Conservation (phyloP, 768 basidiomycete species). For the Mycena haematopus region DNA sequence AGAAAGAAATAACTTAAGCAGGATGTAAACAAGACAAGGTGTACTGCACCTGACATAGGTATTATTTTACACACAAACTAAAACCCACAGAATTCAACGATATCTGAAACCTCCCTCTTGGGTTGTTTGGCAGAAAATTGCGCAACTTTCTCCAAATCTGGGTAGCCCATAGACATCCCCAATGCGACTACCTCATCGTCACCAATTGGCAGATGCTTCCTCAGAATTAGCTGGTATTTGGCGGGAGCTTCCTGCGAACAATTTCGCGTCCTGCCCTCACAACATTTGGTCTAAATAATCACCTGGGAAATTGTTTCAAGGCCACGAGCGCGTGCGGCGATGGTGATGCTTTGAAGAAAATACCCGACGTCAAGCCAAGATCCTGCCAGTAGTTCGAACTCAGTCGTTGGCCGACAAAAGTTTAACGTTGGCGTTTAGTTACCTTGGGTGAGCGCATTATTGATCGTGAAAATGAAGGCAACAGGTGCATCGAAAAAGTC, state of each 20-base stretch:
- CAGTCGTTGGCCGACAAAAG: too few species aligned
- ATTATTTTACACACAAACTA: background rate
- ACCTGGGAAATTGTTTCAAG: conserved; percentile 28
- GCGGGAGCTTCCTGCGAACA: conserved; percentile 14
- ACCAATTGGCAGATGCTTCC: conserved; percentile 20
- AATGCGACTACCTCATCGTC: conserved; percentile 26
- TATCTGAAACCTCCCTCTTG: conserved; percentile 29
- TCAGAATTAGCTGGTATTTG: conserved; percentile 27
- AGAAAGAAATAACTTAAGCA: too few species aligned
- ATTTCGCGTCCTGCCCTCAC: background rate
- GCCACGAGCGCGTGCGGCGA: conserved; percentile 30
- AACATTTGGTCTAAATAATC: background rate
- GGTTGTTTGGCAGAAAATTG: conserved; percentile 23
- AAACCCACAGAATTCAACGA: conserved; percentile 22
- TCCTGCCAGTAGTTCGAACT: background rate
- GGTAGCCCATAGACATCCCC: conserved; percentile 29
- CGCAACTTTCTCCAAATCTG: conserved; percentile 27
- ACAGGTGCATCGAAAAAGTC: conserved; percentile 29
- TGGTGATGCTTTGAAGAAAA: conserved; percentile 29
- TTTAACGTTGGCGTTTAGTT: background rate
- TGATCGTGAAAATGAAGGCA: conserved; percentile 29
- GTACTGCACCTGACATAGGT: too few species aligned
- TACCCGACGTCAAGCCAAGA: conserved; percentile 30
- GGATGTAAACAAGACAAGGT: too few species aligned
- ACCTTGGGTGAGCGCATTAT: conserved; percentile 29